Evolutionary conservation across 2,329 filamentous ascomycete genomes (phyloP).

Genomic region (Fusarium sp.): DNA sequence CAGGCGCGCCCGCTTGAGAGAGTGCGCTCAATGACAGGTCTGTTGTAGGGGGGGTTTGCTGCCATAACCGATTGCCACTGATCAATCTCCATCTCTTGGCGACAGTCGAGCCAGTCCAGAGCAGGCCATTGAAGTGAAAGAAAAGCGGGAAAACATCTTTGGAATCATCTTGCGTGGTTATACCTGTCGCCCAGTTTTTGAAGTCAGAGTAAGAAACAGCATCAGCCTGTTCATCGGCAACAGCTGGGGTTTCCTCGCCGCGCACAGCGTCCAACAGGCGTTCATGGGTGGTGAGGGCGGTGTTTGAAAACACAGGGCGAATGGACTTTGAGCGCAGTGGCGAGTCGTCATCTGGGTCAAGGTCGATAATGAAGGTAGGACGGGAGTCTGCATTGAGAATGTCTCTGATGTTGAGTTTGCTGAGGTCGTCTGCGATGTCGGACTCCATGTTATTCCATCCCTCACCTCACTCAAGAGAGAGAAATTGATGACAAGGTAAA

Average conservation of each 20-base stretch:
- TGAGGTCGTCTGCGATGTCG: slow-evolving; percentile 34
- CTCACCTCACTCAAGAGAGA: neutral
- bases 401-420: slow-evolving; percentile 60
- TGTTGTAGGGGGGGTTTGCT: slow-evolving; percentile 5
- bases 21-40: slow-evolving; percentile 12
- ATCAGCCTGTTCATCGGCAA: neutral
- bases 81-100: slow-evolving; percentile 56
- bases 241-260: slow-evolving; percentile 19
- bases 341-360: slow-evolving; percentile 51
- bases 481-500: slow-evolving; percentile 3
- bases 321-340: slow-evolving; percentile 42
- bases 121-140: slow-evolving; percentile 51
- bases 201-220: slow-evolving; percentile 52
- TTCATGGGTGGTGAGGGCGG: slow-evolving; percentile 52
- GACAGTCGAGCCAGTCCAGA: slow-evolving; percentile 57
- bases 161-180: slow-evolving; percentile 59
- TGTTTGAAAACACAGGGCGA: slow-evolving; percentile 54
- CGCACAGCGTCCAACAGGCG: slow-evolving; percentile 49
- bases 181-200: slow-evolving; percentile 56
- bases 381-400: slow-evolving; percentile 54
- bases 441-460: slow-evolving; percentile 29
- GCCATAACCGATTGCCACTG: slow-evolving; percentile 57
- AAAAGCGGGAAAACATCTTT: slow-evolving; percentile 60
- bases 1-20: neutral
- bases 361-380: slow-evolving; percentile 55